These are phyloP conservation scores for Hypomontagnella submonticulosa DNA, from an alignment of 495 filamentous ascomycete species.

Conservation along the genomic window DNA sequence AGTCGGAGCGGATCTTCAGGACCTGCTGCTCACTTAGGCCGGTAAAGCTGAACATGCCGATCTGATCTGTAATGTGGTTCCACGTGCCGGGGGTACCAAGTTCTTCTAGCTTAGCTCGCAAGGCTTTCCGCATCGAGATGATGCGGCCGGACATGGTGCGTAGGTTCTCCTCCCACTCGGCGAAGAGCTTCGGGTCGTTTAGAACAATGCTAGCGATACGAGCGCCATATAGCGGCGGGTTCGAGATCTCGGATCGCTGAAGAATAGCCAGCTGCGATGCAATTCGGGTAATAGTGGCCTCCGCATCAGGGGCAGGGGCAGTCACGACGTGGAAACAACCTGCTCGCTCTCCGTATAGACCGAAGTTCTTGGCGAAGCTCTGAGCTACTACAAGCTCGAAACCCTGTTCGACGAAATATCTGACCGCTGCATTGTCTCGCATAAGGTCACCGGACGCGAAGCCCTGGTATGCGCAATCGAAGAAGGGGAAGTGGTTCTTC, in stretches of 20 bases:
- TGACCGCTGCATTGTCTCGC: slow-evolving; percentile 88
- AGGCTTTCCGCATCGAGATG: slow-evolving; percentile 81
- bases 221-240: slow-evolving; percentile 94
- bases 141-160: slow-evolving; percentile 95
- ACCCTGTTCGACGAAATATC: slow-evolving; percentile 91
- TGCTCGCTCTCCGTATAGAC: slow-evolving; percentile 94
- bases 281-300: slow-evolving; percentile 71
- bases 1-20: slow-evolving; percentile 77
- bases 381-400: slow-evolving; percentile 97
- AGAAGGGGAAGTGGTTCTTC: slow-evolving; percentile 95
- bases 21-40: slow-evolving; percentile 89
- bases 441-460: slow-evolving; percentile 93
- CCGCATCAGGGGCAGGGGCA: slow-evolving; percentile 72
- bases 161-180: slow-evolving; percentile 94
- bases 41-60: slow-evolving; percentile 99
- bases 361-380: slow-evolving; percentile 99
- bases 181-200: slow-evolving; percentile 84
- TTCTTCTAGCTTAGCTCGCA: slow-evolving; percentile 81
- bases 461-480: slow-evolving; percentile 97
- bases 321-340: slow-evolving; percentile 97
- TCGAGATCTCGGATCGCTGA: slow-evolving; percentile 96
- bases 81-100: slow-evolving; percentile 87
- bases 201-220: slow-evolving; percentile 84
- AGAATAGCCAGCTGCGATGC: slow-evolving; percentile 92
- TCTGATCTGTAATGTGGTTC: slow-evolving; percentile 98